A percentile compares a stretch with the other conserved stretches of the same genome.
Evolutionary conservation across 345 rosid species (phyloP).

Genomic region (Trapa incisa): DNA sequence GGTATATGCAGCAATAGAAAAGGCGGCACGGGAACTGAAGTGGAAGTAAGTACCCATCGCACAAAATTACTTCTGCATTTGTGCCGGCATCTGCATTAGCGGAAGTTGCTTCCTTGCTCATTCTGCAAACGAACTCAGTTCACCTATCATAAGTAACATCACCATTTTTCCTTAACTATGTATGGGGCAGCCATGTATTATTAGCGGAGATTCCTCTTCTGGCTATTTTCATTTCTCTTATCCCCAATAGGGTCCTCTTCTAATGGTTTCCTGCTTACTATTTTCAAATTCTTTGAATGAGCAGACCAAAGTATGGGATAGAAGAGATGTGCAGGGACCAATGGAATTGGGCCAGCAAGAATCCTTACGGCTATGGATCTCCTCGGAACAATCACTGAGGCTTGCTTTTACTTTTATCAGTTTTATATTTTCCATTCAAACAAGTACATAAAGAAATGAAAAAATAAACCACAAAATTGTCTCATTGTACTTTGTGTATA

Average conservation of each 20-base stretch:
- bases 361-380: slow-evolving; percentile 78
- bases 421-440: neutral
- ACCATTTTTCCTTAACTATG: no score
- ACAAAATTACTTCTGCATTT: neutral
- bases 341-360: slow-evolving; percentile 94
- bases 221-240: neutral
- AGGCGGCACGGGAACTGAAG: slow-evolving; percentile 61
- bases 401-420: neutral
- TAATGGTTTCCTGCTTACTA: neutral
- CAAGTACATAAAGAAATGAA: neutral
- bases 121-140: no score
- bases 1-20: slow-evolving; percentile 76
- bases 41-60: slow-evolving; percentile 63
- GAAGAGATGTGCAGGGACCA: slow-evolving; percentile 93
- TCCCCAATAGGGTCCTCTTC: neutral
- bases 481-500: neutral
- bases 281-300: neutral
- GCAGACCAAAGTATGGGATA: slow-evolving; percentile 70
- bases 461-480: neutral
- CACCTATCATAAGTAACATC: no score
- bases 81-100: neutral
- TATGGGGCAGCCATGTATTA: neutral
- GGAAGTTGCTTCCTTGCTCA: neutral
- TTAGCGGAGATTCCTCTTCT: neutral
- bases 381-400: slow-evolving; percentile 17